Base-by-base conservation (phyloP, 2,329 filamentous ascomycete genomes). In the Plenodomus lindquistii region DNA sequence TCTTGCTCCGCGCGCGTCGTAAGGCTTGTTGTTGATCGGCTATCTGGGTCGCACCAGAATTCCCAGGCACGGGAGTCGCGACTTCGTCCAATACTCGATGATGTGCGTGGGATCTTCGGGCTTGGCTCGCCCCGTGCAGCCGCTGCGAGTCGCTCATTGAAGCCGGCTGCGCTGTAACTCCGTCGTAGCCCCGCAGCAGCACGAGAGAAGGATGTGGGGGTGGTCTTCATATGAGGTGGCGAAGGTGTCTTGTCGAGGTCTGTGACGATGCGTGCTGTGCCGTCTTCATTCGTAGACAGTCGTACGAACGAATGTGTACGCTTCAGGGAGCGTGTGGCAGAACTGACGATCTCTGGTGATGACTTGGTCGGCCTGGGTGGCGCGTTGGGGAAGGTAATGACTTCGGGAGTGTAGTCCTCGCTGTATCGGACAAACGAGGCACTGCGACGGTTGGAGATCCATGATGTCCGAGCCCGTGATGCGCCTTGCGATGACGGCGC, bases 41-140 rank as follows among this genome's bases (percentile, higher is more conserved):
- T 79, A 57, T 94, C 89, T 7, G 86, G 85, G 66, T 96, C 90
- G 63, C 90, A 93, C 75, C 89, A 92, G 48, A 91, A 91, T 65
- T 96, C 90, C 93, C 93, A 97, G 6, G 88, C 89, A 42, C 91
- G 85, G 16, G 91, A 89, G 70, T 97, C 89, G 45, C 90, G 85
- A 48, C 92, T 96, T 47, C 93, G 70, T 15, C 89, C 89, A 46
- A 86, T 85, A 27, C 77, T 75, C 56, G 69, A 66, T 17, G 81
- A 82, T 20, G 81, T 79, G 13, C 83, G 72, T n/a, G 65, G 60
- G 29, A 72, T 57, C 51, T 67, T 66, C 15, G 71, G 60, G 44
- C 63, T 62, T 19, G 68, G 67, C 46, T 64, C 60, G 27, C 62
- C 57, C 37, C 62, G 50, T 4, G 62, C 56, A 2, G 62, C 63